Base-by-base conservation (phyloP, 139 green algal genomes). In the Asterochloris erici region DNA sequence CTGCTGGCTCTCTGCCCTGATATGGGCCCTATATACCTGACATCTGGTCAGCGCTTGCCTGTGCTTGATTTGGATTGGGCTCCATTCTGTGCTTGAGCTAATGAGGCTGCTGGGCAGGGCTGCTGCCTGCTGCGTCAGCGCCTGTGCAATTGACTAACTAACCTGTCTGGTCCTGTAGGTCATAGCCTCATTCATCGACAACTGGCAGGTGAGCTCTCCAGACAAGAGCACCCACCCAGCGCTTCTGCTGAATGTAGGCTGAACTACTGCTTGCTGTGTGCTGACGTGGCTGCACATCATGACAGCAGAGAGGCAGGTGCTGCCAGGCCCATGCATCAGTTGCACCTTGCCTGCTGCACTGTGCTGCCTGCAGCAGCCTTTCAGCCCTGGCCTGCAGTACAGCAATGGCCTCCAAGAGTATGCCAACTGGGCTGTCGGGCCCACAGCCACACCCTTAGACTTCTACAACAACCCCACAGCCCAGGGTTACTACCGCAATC, bases 381-480 rank as follows among this genome's bases (percentile, higher is more conserved):
- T 76, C 70, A 54, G 19, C 17, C 38, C 17, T 79, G 74, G 74
- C 19, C 74, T 80, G 29, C 70, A 74, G 69, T 84, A 91, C 70
- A 66, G 90, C 23, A 89, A 84, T 12, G 86, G 82, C 12, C 82
- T 92, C n/a, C 86, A 91, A 29, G 63, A 89, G 74, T 87, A 85
- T 62, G 81, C 82, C 14, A 74, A 61, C 61, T 84, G 84, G 76
- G 83, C 77, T 10, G 71, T 54, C 4, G 38, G 38, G 4, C 38
- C 78, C 15, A 74, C 68, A 0, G 16, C 68, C 14, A 79, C 38
- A 1, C 68, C 73, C 54, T 26, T 29, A n/a, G 81, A 87, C 74
- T 94, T 93, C 82, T 94, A 89, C 90, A 88, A 82, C n/a, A 66
- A 85, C 70, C 19, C 74, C 23, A 54, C 38, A 13, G 79, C 81